phyloP scores from a whole-genome alignment of 2,329 filamentous ascomycete species.

The Ramularia collo-cygni region DNA sequence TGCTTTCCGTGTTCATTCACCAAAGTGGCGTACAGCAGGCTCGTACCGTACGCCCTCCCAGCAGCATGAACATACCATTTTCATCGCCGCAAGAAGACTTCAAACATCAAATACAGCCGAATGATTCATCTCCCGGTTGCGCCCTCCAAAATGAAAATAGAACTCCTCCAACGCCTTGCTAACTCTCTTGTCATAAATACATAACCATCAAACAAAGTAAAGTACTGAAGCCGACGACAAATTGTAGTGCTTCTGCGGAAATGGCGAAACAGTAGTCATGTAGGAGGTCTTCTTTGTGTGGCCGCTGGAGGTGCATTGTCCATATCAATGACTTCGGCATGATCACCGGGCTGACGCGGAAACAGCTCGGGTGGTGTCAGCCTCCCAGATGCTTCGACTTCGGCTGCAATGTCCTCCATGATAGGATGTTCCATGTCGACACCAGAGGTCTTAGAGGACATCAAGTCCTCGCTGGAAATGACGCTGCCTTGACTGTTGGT shows the following conservation, averaged over 20 bases:
- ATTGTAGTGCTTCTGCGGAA: background rate
- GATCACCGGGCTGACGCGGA: slow-evolving; percentile 37
- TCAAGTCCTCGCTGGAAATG: slow-evolving; percentile 42
- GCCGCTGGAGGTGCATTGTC: slow-evolving; percentile 18
- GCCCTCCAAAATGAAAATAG: slow-evolving; percentile 2
- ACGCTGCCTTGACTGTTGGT: slow-evolving; percentile 87
- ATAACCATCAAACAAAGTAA: slow-evolving; percentile 10
- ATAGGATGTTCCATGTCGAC: slow-evolving; percentile 23
- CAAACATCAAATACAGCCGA: too few species aligned
- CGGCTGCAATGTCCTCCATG: slow-evolving; percentile 34
- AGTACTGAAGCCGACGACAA: too few species aligned
- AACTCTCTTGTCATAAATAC: slow-evolving; percentile 11
- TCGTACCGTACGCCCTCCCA: too few species aligned
- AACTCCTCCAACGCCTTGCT: slow-evolving; percentile 28
- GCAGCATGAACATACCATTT: too few species aligned
- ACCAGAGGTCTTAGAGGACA: slow-evolving; percentile 13
- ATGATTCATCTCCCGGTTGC: too few species aligned
- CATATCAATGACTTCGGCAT: slow-evolving; percentile 35
- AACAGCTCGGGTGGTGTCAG: slow-evolving; percentile 49
- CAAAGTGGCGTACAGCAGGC: too few species aligned
- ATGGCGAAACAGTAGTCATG: slow-evolving; percentile 1
- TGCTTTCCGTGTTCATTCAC: too few species aligned
- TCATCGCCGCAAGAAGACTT: too few species aligned
- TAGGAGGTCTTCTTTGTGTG: slow-evolving; percentile 3
- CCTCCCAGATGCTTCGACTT: slow-evolving; percentile 28